A percentile compares a stretch with the other conserved stretches of the same genome.
These are phyloP conservation scores for Penicillium paneum DNA, from an alignment of 2,329 filamentous ascomycete genomes.

Conservation along the genomic window DNA sequence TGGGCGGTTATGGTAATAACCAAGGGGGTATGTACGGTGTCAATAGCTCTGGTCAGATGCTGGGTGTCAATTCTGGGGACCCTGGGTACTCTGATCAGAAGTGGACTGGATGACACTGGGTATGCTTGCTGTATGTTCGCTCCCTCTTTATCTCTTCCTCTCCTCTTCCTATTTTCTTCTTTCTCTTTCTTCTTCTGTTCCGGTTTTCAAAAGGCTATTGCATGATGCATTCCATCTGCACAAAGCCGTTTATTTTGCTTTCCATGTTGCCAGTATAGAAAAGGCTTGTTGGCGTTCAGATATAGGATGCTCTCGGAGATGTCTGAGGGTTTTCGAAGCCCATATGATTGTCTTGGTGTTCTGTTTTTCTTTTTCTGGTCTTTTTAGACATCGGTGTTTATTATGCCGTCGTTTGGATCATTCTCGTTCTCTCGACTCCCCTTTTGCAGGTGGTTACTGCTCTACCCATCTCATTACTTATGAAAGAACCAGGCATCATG, in stretches of 20 bases:
- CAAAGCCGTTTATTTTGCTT: neutral
- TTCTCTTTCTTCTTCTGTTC: neutral
- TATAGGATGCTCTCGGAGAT: slow-evolving; percentile 14
- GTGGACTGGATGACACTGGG: slow-evolving; percentile 25
- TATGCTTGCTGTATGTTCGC: neutral
- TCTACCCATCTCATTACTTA: neutral
- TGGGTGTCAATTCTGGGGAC: slow-evolving; percentile 29
- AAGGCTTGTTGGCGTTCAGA: slow-evolving; percentile 23
- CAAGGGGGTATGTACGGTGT: slow-evolving; percentile 33
- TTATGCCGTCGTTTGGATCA: neutral
- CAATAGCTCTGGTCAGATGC: slow-evolving; percentile 27
- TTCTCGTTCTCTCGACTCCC: neutral
- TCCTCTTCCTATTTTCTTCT: neutral
- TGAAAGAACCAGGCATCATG: neutral
- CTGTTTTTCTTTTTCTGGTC: neutral
- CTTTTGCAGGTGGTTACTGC: neutral
- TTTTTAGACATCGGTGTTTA: neutral
- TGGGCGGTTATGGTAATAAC: slow-evolving; percentile 35
- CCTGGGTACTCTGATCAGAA: slow-evolving; percentile 28
- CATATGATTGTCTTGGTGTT: neutral
- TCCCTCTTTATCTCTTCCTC: neutral
- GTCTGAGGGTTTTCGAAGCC: neutral
- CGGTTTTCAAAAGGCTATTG: slow-evolving; percentile 2
- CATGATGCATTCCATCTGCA: slow-evolving; percentile 7
- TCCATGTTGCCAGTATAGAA: slow-evolving; percentile 15